These are phyloP conservation scores for Alnus glutinosa DNA, from an alignment of 306 rosid species.

Conservation along the genomic window DNA sequence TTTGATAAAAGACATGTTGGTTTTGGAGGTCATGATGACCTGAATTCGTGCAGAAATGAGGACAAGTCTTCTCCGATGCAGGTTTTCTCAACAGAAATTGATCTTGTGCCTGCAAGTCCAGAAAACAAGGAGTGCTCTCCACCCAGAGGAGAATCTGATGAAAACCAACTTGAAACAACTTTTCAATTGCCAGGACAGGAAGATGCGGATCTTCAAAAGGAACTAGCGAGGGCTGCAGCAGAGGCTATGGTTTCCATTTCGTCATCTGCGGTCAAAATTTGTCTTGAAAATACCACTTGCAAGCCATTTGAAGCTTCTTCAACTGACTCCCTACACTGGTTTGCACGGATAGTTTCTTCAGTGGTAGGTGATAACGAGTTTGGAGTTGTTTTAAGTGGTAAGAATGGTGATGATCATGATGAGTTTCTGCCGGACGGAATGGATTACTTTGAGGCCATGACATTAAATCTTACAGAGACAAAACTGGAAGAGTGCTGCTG, in stretches of 20 bases:
- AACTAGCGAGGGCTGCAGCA: conserved; percentile 54
- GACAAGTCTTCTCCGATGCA: conserved; percentile 39
- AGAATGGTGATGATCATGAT: conserved; percentile 19
- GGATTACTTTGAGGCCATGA: conserved; percentile 89
- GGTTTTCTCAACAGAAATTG: conserved; percentile 32
- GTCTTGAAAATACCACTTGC: conserved; percentile 22
- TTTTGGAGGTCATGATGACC: conserved; percentile 51
- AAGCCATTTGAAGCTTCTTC: conserved; percentile 27
- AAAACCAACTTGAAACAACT: conserved; percentile 43
- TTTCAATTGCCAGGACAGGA: conserved; percentile 39
- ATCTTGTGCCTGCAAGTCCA: conserved; percentile 67
- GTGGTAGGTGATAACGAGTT: conserved; percentile 33
- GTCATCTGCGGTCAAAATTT: conserved; percentile 29
- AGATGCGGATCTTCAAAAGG: conserved; percentile 40
- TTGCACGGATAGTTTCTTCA: conserved; percentile 65
- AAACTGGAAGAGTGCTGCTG: conserved; percentile 37
- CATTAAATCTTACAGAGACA: conserved; percentile 64
- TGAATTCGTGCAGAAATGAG: conserved; percentile 52
- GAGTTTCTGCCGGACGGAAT: conserved; percentile 53
- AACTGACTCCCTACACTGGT: conserved; percentile 62
- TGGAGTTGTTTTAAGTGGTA: conserved; percentile 19
- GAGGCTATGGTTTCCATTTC: conserved; percentile 68
- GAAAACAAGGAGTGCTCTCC: conserved; percentile 72
- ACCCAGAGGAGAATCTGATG: conserved; percentile 71
- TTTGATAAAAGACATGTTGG: conserved; percentile 24